A percentile compares a stretch with the other conserved stretches of the same genome.
phyloP scores from a whole-genome alignment of 1,284 basidiomycete species.

The Ganoderma leucocontextum region DNA sequence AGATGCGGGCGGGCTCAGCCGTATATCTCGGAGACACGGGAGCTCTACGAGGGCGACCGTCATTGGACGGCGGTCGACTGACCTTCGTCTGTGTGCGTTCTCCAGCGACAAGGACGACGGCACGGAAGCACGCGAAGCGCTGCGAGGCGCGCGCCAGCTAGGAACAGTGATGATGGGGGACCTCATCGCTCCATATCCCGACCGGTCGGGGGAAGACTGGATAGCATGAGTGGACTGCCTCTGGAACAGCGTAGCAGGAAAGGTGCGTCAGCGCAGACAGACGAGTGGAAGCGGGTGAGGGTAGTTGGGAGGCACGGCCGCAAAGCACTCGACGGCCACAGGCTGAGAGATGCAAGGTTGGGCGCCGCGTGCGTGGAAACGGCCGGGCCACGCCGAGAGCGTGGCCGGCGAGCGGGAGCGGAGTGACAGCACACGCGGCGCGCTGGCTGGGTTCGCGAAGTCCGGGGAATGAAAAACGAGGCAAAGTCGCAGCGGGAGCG shows the following conservation, averaged over 20 bases:
- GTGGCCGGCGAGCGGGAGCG: background rate
- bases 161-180: background rate
- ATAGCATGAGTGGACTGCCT: background rate
- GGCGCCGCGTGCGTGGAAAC: background rate
- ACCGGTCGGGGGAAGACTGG: background rate
- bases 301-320: background rate
- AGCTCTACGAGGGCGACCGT: background rate
- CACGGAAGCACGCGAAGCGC: background rate
- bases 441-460: slow-evolving; percentile 14
- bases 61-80: background rate
- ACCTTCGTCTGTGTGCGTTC: background rate
- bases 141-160: slow-evolving; percentile 5
- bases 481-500: slow-evolving; percentile 24
- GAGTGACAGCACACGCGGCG: slow-evolving; percentile 3
- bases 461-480: slow-evolving; percentile 27
- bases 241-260: background rate
- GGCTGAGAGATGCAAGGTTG: slow-evolving; percentile 4
- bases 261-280: background rate
- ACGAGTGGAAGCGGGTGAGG: background rate
- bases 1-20: background rate
- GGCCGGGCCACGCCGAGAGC: background rate
- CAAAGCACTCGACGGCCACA: slow-evolving; percentile 3
- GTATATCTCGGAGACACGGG: background rate
- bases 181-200: background rate
- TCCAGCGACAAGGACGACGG: slow-evolving; percentile 5